phyloP scores from a whole-genome alignment of 495 filamentous ascomycete genomes.

The Parathielavia appendiculata region DNA sequence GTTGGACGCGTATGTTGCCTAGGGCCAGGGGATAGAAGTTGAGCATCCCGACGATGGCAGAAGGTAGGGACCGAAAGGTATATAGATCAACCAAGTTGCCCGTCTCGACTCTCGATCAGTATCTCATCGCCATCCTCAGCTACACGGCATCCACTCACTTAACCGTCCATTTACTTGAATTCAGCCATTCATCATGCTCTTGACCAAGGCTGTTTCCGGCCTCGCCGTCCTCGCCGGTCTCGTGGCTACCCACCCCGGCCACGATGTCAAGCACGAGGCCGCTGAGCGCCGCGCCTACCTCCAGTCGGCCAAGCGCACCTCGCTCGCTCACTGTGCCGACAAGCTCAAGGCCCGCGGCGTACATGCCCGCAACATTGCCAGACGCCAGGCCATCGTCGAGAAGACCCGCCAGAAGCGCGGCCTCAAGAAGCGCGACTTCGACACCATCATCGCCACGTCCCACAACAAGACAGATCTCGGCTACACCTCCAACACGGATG shows the following conservation, averaged over 20 bases:
- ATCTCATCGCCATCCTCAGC: background rate
- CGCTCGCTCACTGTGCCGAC: constrained; percentile 40
- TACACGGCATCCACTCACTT: background rate
- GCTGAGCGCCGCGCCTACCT: constrained; percentile 18
- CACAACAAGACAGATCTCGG: constrained; percentile 43
- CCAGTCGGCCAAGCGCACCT: constrained; percentile 14
- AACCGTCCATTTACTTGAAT: no score
- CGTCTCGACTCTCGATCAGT: background rate
- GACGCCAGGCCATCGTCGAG: constrained; percentile 34
- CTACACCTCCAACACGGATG: constrained; percentile 40
- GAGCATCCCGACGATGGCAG: background rate
- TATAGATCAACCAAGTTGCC: background rate
- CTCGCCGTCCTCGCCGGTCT: constrained; percentile 15
- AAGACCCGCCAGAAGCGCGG: constrained; percentile 24
- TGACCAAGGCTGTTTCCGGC: constrained; percentile 17
- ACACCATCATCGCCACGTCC: constrained; percentile 34
- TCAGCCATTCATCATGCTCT: constrained; percentile 8
- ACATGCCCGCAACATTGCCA: constrained; percentile 41
- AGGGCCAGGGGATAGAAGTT: no score
- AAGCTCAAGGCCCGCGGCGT: constrained; percentile 48
- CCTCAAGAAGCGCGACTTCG: constrained; percentile 25
- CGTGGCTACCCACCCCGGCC: constrained; percentile 18
- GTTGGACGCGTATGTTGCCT: background rate
- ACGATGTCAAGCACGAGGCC: constrained; percentile 16
- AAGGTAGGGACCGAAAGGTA: no score